Conservation (phyloP, 225 moss, liverwort and hornwort species). For the Marchantia polymorpha region DNA sequence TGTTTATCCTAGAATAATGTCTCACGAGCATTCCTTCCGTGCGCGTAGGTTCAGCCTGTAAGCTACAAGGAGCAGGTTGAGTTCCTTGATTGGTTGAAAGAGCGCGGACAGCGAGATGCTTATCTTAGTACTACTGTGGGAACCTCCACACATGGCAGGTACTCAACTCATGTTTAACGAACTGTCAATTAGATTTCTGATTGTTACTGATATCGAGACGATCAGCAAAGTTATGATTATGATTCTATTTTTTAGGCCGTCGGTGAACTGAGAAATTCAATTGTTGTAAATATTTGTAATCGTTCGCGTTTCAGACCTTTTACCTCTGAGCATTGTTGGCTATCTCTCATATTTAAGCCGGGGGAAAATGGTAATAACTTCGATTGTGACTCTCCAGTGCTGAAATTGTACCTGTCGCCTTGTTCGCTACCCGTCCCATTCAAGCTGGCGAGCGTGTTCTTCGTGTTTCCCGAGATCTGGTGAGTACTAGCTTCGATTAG, state of each 20-base stretch:
- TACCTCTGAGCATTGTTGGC: conserved; percentile 69
- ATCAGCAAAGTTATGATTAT: neutral
- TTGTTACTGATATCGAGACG: neutral
- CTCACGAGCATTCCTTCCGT: neutral
- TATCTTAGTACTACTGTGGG: conserved; percentile 68
- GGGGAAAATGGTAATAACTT: conserved; percentile 38
- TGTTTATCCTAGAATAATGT: neutral
- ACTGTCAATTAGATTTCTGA: no score
- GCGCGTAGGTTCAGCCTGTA: conserved; percentile 37
- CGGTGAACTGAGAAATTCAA: neutral
- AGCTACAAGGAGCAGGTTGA: conserved; percentile 64
- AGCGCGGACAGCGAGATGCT: conserved; percentile 69
- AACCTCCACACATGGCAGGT: conserved; percentile 87
- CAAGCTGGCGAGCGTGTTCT: conserved; percentile 72
- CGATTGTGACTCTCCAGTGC: no score
- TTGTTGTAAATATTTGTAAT: neutral
- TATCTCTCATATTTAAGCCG: conserved; percentile 59
- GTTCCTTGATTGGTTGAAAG: conserved; percentile 78
- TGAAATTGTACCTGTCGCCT: neutral
- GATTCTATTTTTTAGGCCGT: neutral
- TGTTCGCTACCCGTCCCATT: conserved; percentile 77
- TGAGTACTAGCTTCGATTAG: conserved; percentile 20
- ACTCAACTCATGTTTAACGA: no score
- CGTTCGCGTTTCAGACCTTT: neutral
- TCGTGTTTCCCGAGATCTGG: conserved; percentile 79